Evolutionary conservation across 139 green algal genomes (phyloP).

Genomic region (Chlorella sp.): DNA sequence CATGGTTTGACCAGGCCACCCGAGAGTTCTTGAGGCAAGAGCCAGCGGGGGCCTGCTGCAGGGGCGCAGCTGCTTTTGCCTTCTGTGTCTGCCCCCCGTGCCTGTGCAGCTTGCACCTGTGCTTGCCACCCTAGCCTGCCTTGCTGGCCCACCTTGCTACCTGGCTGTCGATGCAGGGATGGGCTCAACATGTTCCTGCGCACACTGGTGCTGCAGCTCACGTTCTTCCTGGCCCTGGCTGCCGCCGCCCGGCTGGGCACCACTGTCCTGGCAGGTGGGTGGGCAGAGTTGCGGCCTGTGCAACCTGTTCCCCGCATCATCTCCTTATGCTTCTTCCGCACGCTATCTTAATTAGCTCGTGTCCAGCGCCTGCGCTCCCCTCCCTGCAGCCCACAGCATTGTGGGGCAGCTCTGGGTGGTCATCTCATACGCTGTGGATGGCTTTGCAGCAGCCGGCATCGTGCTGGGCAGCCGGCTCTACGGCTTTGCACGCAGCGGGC

Average conservation of each 20-base stretch:
- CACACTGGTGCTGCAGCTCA: slow-evolving; percentile 57
- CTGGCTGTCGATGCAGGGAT: too few relatives aligned
- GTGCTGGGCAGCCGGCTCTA: slow-evolving; percentile 65
- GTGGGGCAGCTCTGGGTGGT: slow-evolving; percentile 76
- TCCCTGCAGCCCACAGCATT: slow-evolving; percentile 62
- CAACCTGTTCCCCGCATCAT: too few relatives aligned
- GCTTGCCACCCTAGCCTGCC: too few relatives aligned
- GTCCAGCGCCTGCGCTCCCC: background rate
- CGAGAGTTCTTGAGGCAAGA: slow-evolving; percentile 12
- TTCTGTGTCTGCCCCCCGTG: too few relatives aligned
- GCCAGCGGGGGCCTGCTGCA: too few relatives aligned
- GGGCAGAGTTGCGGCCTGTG: background rate
- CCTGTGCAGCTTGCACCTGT: too few relatives aligned
- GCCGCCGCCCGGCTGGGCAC: slow-evolving; percentile 59
- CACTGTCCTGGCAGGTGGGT: slow-evolving; percentile 22
- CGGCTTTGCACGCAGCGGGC: background rate
- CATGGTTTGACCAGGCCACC: slow-evolving; percentile 4
- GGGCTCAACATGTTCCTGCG: slow-evolving; percentile 70
- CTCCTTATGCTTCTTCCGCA: too few relatives aligned
- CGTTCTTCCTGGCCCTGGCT: slow-evolving; percentile 69
- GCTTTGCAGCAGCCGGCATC: slow-evolving; percentile 76
- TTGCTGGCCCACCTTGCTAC: too few relatives aligned
- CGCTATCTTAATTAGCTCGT: too few relatives aligned
- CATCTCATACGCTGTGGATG: slow-evolving; percentile 70
- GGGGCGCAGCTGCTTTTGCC: too few relatives aligned